Base-by-base conservation (phyloP, 371 early-diverging fungal species). In the Nematocida sp. region DNA sequence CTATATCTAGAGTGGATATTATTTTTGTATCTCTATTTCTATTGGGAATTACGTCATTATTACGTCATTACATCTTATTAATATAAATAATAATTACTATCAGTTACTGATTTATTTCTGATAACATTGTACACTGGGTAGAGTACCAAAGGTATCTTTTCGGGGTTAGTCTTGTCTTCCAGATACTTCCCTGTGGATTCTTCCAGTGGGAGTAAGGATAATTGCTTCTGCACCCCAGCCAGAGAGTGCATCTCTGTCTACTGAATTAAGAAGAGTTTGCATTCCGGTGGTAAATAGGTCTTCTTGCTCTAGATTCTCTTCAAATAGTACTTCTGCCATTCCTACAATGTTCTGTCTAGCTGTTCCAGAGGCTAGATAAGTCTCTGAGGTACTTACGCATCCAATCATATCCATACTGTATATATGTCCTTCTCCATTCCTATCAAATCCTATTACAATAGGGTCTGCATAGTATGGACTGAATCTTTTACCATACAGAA, bases 241-340 rank as follows among this genome's bases (percentile, higher is more conserved):
- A 77, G 90, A 89, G 57, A 94, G 80, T 34, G 93, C 91, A 85
- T 99, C 95, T 80, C 99, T 89, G 83, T 96, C 97, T 45, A 94
- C 89, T 29, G 96, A 93, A 82, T 90, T 93, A 81, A 99, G 83
- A 74, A 99, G 84, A 4, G 94, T 88, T 81, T 99, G 99, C 13
- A 92, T 89, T 54, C 93, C 89, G 40, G 90, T 89, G 82, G 94
- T 94, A 83, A 97, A 97, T 48, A 99, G 86, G 78, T 95, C 94
- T 78, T 97, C 96, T 17, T 94, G 93, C 62, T 88, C 91, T 81
- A 96, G 86, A 83, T 92, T 88, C 43, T 94, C 93, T 81, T 92
- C 91, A 91, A 92, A 99, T 66, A 99, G 85, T 3, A 90, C 87
- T 85, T 99, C 99, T 83, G 94, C 91, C 87, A 94, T 91, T 75